These are phyloP conservation scores for Chlamydomonas sp. DNA, from an alignment of 139 green algal species.

Conservation along the genomic window DNA sequence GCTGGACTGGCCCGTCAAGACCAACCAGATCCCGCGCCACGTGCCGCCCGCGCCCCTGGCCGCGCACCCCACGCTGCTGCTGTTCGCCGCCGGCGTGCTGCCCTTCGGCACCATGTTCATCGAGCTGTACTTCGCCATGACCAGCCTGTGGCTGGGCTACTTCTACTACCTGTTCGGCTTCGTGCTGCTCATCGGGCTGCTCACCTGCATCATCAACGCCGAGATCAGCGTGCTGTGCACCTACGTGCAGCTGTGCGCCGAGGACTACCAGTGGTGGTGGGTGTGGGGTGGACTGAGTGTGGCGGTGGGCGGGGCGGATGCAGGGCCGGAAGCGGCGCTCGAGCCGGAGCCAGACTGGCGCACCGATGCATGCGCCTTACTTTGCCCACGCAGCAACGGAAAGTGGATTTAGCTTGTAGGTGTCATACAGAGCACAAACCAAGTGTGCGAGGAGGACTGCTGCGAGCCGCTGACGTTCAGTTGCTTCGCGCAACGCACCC, in stretches of 20 bases:
- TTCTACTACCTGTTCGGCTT: constrained; percentile 98
- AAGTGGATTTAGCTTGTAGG: too few species aligned
- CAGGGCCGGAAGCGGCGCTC: too few species aligned
- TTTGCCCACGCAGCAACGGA: too few species aligned
- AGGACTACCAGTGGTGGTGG: constrained; percentile 96
- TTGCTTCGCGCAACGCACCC: too few species aligned
- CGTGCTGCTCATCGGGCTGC: constrained; percentile 85
- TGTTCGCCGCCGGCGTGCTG: constrained; percentile 89
- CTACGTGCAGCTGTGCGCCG: constrained; percentile 91
- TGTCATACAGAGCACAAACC: too few species aligned
- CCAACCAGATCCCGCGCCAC: constrained; percentile 98
- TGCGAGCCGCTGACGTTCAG: too few species aligned
- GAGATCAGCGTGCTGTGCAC: constrained; percentile 90
- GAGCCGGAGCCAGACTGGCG: too few species aligned
- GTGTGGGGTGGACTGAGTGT: background rate
- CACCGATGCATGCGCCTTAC: too few species aligned
- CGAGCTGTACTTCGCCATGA: constrained; percentile 98
- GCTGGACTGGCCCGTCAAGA: constrained; percentile 82
- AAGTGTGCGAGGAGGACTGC: too few species aligned
- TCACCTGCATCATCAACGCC: constrained; percentile 88
- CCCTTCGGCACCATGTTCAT: constrained; percentile 97
- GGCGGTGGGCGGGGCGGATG: too few species aligned
- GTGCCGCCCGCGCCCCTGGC: constrained; percentile 82
- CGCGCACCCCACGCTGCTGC: constrained; percentile 83
- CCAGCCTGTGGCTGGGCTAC: constrained; percentile 90